phyloP scores from a whole-genome alignment of 2,329 filamentous ascomycete species.

The Coniochaeta sp. region DNA sequence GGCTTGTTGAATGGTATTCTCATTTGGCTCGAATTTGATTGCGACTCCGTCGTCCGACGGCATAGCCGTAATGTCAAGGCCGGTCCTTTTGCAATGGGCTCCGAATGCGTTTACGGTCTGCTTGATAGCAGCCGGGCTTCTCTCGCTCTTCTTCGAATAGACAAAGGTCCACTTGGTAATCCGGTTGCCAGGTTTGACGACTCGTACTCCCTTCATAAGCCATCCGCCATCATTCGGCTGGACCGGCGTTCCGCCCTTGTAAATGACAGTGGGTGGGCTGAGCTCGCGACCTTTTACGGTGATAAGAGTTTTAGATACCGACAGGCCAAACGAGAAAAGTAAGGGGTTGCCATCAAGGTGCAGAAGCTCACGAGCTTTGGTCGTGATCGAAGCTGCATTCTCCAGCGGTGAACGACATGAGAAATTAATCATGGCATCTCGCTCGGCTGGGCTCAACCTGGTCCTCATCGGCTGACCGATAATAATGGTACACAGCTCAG shows the following conservation, averaged over 20 bases:
- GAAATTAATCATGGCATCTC: constrained; percentile 61
- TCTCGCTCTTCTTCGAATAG: constrained; percentile 26
- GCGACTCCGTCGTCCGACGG: neutral
- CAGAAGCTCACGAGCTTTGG: constrained; percentile 47
- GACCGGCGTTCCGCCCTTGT: constrained; percentile 28
- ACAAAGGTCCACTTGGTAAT: constrained; percentile 46
- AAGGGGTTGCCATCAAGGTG: constrained; percentile 44
- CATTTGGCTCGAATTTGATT: neutral
- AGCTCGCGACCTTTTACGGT: constrained; percentile 69
- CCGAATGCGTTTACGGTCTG: neutral
- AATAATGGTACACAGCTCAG: constrained; percentile 56
- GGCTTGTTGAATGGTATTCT: neutral
- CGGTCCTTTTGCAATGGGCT: neutral
- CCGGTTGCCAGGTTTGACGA: constrained; percentile 38
- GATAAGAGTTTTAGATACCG: constrained; percentile 53
- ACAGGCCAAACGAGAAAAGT: constrained; percentile 53
- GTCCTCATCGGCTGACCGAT: constrained; percentile 56
- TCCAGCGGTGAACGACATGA: constrained; percentile 58
- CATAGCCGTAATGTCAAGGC: neutral
- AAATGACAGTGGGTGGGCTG: constrained; percentile 50
- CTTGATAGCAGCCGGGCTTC: neutral
- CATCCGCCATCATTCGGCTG: constrained; percentile 49
- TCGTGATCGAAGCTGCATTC: constrained; percentile 61
- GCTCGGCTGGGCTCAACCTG: constrained; percentile 54
- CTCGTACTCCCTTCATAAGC: constrained; percentile 57